These are phyloP conservation scores for Chaetomidium leptoderma DNA, from an alignment of 495 filamentous ascomycete species.

Conservation along the genomic window DNA sequence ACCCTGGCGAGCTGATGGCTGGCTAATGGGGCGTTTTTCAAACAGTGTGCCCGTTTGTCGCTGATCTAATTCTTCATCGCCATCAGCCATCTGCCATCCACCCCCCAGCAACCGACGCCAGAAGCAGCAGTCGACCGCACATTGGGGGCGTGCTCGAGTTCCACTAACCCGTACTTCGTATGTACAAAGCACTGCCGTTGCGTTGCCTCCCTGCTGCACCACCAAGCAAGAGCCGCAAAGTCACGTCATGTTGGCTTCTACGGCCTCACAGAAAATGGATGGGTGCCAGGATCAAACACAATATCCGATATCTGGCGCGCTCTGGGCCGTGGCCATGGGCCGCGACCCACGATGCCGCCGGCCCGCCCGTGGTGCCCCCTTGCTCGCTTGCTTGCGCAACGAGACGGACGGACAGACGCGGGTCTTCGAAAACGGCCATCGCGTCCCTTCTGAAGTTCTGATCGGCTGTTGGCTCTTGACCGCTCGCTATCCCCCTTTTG, in stretches of 20 bases:
- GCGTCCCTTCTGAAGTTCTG: slow-evolving; percentile 1
- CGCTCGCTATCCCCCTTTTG: neutral
- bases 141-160: neutral
- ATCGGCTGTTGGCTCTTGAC: neutral
- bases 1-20: no score
- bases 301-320: neutral
- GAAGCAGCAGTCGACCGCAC: no score
- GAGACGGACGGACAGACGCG: neutral
- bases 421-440: neutral
- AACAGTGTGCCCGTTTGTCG: no score
- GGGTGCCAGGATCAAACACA: neutral
- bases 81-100: no score
- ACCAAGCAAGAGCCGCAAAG: neutral
- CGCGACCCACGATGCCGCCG: neutral
- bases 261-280: neutral
- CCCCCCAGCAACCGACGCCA: no score
- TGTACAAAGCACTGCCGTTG: neutral
- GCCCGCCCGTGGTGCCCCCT: no score
- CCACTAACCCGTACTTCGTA: no score
- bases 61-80: no score
- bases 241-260: neutral
- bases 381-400: neutral
- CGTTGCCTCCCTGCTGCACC: neutral
- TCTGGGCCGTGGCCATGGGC: no score
- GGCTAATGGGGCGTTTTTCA: no score